phyloP scores from a whole-genome alignment of 2,329 filamentous ascomycete species.

The Scedosporium dehoogii region DNA sequence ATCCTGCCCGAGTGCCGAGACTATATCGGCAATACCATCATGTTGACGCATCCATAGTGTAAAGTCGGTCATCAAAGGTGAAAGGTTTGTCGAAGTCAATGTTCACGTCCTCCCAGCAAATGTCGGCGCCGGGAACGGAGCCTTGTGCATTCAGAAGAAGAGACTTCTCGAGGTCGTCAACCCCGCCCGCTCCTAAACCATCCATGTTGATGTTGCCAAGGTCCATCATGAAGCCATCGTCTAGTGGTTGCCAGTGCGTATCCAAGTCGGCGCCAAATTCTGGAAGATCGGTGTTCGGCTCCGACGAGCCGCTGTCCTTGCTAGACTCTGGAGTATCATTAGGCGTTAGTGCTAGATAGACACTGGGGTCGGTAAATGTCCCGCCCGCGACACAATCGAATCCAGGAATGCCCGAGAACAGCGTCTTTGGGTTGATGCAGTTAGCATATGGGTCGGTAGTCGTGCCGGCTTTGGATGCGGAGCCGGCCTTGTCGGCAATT shows the following conservation, averaged over 20 bases:
- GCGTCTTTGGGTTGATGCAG: constrained; percentile 28
- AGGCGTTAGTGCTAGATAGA: constrained; percentile 46
- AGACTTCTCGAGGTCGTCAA: neutral
- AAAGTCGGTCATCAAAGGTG: constrained; percentile 34
- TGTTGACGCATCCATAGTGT: constrained; percentile 21
- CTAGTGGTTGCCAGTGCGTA: constrained; percentile 39
- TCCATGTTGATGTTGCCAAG: constrained; percentile 27
- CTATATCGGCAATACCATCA: neutral
- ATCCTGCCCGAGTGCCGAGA: neutral
- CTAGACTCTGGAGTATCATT: constrained; percentile 56
- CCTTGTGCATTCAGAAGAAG: constrained; percentile 17
- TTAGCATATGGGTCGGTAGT: constrained; percentile 24
- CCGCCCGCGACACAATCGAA: constrained; percentile 31
- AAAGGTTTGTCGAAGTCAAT: constrained; percentile 43
- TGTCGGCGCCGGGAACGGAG: constrained; percentile 16
- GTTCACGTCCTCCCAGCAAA: constrained; percentile 40
- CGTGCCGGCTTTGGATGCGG: constrained; percentile 13
- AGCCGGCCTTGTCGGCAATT: constrained; percentile 18
- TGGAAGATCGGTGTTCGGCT: constrained; percentile 52
- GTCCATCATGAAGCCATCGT: constrained; percentile 32
- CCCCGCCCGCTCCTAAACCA: neutral
- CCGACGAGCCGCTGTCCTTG: constrained; percentile 49
- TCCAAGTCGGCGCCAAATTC: constrained; percentile 43
- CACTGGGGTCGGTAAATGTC: constrained; percentile 40
- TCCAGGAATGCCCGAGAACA: constrained; percentile 29